Percentiles rank a stretch among this genome's conserved stretches.
Evolutionary conservation across 179 eudicot genomes (phyloP).

Genomic region (Nepenthes alata): DNA sequence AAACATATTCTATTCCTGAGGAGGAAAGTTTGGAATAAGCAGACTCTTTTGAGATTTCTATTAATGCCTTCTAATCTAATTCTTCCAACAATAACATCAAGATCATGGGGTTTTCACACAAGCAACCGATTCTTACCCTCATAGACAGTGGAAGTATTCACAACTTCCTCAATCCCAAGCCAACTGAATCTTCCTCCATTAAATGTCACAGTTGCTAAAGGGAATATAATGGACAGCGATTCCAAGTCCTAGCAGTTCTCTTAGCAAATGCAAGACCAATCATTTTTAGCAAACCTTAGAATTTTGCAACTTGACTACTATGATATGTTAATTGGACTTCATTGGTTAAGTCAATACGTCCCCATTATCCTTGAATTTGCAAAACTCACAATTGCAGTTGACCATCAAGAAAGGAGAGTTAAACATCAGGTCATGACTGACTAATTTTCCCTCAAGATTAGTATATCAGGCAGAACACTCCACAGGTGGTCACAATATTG

Average conservation of each 20-base stretch:
- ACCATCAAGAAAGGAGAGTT: neutral
- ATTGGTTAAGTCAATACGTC: neutral
- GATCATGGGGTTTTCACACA: too few relatives aligned
- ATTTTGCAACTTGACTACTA: neutral
- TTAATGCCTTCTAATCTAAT: too few relatives aligned
- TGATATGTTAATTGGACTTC: neutral
- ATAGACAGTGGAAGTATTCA: too few relatives aligned
- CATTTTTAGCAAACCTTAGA: neutral
- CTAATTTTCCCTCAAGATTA: neutral
- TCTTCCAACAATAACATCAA: too few relatives aligned
- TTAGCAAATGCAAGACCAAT: neutral
- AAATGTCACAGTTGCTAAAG: too few relatives aligned
- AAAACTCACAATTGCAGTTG: neutral
- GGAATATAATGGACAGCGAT: too few relatives aligned
- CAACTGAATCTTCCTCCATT: too few relatives aligned
- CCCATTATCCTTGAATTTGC: neutral
- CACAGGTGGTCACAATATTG: neutral
- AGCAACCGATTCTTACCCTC: too few relatives aligned
- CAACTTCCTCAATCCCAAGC: too few relatives aligned
- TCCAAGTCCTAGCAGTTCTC: neutral
- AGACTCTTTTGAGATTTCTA: too few relatives aligned
- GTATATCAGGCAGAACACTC: neutral
- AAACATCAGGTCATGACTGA: neutral
- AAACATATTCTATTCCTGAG: too few relatives aligned
- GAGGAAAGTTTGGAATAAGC: too few relatives aligned